Conservation (phyloP, 352 stramenopile genomes). For the Phytophthora vignae region DNA sequence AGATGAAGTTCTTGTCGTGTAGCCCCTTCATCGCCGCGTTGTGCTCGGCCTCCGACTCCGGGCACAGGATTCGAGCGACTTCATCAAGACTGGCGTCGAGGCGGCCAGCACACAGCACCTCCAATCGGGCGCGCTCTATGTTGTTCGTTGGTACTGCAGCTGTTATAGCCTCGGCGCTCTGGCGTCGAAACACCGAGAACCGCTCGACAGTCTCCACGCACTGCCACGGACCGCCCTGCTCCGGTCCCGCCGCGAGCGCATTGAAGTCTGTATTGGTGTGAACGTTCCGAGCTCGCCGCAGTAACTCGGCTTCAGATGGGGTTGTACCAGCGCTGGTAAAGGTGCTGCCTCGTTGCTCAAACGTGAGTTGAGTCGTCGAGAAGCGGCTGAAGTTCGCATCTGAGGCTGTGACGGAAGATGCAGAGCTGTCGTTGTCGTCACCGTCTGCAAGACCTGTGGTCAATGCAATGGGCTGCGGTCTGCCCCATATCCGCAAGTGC, state of each 20-base stretch:
- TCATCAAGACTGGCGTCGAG: constrained; percentile 36
- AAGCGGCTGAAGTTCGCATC: constrained; percentile 10
- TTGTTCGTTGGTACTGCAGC: background rate
- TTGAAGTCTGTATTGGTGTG: constrained; percentile 2
- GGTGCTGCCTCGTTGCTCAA: constrained; percentile 8
- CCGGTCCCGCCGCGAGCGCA: background rate
- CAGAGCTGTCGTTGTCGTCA: background rate
- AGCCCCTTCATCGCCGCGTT: constrained; percentile 40
- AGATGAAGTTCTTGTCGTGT: constrained; percentile 43
- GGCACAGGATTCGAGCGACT: constrained; percentile 27
- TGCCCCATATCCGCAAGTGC: constrained; percentile 2
- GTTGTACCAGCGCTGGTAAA: background rate
- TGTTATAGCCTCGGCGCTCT: background rate
- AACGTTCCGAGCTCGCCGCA: background rate
- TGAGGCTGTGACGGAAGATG: constrained; percentile 4
- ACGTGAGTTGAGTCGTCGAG: background rate
- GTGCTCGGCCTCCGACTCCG: constrained; percentile 28
- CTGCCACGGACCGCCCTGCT: background rate
- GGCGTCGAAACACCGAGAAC: background rate
- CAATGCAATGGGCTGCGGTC: constrained; percentile 1
- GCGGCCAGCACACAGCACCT: constrained; percentile 33
- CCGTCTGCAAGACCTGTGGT: background rate
- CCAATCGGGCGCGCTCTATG: background rate
- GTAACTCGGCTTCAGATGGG: constrained; percentile 1
- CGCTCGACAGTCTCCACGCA: background rate